phyloP scores from a whole-genome alignment of 208 protist species.

The Angomonas ambiguus region DNA sequence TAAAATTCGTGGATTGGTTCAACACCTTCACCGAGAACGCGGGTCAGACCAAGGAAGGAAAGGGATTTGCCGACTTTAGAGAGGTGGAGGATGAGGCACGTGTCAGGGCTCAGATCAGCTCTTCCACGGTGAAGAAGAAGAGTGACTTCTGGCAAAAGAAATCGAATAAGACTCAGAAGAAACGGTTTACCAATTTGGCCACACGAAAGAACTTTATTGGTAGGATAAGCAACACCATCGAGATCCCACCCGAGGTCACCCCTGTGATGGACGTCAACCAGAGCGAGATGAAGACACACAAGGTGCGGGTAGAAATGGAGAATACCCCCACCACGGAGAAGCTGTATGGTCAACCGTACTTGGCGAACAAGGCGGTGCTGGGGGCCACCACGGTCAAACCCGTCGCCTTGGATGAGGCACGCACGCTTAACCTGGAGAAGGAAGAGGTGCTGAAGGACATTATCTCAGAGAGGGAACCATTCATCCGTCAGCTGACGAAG shows the following conservation, averaged over 20 bases:
- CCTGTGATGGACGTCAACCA: slow-evolving; percentile 8
- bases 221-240: slow-evolving; percentile 24
- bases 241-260: not conserved
- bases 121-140: slow-evolving; percentile 30
- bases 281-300: slow-evolving; percentile 18
- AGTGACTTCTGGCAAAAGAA: slow-evolving; percentile 21
- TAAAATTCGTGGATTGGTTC: slow-evolving; percentile 56
- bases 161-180: slow-evolving; percentile 35
- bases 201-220: slow-evolving; percentile 42
- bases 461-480: slow-evolving; percentile 41
- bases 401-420: slow-evolving; percentile 3
- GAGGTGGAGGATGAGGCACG: slow-evolving; percentile 67
- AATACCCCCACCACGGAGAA: slow-evolving; percentile 26
- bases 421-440: slow-evolving; percentile 18
- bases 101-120: slow-evolving; percentile 32
- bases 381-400: slow-evolving; percentile 12
- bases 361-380: slow-evolving; percentile 45
- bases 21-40: slow-evolving; percentile 23
- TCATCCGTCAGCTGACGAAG: slow-evolving; percentile 51
- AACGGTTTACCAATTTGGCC: slow-evolving; percentile 10
- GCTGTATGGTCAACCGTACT: slow-evolving; percentile 45
- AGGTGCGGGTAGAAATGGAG: slow-evolving; percentile 30
- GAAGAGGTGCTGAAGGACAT: slow-evolving; percentile 26
- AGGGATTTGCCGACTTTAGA: slow-evolving; percentile 41
- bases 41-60: slow-evolving; percentile 22